Base-by-base conservation (phyloP, 2,329 filamentous ascomycete species). In the Ophiostoma perfectum region DNA sequence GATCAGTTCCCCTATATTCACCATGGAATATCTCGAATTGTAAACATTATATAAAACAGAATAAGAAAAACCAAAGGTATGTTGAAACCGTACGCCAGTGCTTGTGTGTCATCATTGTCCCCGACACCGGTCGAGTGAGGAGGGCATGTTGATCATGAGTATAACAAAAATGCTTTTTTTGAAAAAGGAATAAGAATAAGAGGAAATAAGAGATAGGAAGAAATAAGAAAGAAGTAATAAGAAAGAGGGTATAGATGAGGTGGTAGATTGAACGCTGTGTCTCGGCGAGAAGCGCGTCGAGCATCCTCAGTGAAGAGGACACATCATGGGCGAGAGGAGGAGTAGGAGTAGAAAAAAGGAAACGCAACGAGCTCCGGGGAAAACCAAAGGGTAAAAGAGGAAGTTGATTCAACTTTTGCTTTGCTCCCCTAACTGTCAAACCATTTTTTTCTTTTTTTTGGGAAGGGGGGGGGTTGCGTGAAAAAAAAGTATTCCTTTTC, bases 71-170 rank as follows among this genome's bases (percentile, higher is more conserved):
- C 64, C 65, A 62, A 65, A 71, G 72, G 71, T 71, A 72, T 73
- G 72, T 73, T 73, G 72, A 73, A 73, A 73, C 72, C 72, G 72
- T 73, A 72, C 72, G 72, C 72, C 72, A 66, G 60, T 73, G 70
- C 71, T 72, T 67, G 49, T 39, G 18, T 67, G 62, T 71, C 69
- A 67, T 69, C 69, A 69, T 68, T 66, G 39, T 27, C 68, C 66
- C 44, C 65, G 66, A 49, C 65, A 52, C 16, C n/a, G 27, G 39
- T 11, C 2, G 41, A 18, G 6, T 66, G 44, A 49, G n/a, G 7
- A 18, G 27, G n/a, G 47, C 63, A 41, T 63, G 36, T 65, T 71
- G 62, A n/a, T 68, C 65, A 67, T 70, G 69, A 71, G 70, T 42
- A 71, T 66, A 72, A 70, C 66, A 68, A 69, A 67, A 68, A 70